phyloP scores from a whole-genome alignment of 345 rosid species.

The Pugionium dolabratum region DNA sequence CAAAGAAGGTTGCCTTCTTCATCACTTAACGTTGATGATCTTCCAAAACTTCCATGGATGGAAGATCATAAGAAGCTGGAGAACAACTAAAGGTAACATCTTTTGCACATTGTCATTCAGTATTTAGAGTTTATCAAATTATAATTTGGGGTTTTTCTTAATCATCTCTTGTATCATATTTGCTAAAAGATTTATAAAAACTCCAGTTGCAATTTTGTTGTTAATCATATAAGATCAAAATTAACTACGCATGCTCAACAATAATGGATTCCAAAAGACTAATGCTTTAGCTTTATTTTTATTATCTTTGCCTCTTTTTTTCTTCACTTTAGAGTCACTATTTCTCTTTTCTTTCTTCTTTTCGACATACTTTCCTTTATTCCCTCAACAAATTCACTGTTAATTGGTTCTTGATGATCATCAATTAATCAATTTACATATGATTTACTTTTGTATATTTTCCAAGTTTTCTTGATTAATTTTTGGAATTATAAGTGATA shows the following conservation, averaged over 20 bases:
- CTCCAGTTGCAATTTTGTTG: conserved; percentile 15
- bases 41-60: conserved; percentile 76
- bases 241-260: conserved; percentile 18
- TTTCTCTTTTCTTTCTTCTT: conserved; percentile 34
- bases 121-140: conserved; percentile 8
- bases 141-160: not conserved
- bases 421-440: not conserved
- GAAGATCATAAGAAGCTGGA: conserved; percentile 48
- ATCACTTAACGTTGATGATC: conserved; percentile 49
- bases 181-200: conserved; percentile 32
- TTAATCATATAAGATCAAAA: conserved; percentile 26
- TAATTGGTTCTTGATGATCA: conserved; percentile 12
- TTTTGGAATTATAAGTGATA: conserved; percentile 13
- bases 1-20: conserved; percentile 58
- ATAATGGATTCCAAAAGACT: conserved; percentile 35
- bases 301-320: conserved; percentile 28
- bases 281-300: conserved; percentile 37
- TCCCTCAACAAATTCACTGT: conserved; percentile 29
- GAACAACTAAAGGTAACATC: conserved; percentile 38
- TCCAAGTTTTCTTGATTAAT: conserved; percentile 19
- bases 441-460: not conserved
- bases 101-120: conserved; percentile 5
- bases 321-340: conserved; percentile 35
- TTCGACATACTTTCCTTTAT: conserved; percentile 35
- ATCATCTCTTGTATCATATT: conserved; percentile 40